Conservation (phyloP, 2,329 filamentous ascomycete genomes). For the Cercospora sp. region DNA sequence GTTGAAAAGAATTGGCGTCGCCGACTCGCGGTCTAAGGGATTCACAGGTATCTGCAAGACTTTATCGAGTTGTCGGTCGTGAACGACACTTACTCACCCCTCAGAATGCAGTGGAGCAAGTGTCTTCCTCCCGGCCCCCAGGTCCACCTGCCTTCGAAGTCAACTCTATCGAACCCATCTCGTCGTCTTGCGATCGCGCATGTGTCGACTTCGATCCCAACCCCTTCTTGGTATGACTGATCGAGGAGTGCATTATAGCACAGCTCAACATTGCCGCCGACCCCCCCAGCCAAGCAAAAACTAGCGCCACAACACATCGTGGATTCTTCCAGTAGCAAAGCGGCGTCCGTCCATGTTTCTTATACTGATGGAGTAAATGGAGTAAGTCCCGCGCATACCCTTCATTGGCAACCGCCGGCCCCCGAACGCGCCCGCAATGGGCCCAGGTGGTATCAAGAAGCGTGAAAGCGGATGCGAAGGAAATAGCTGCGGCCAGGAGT, state of each 20-base stretch:
- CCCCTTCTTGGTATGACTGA: constrained; percentile 41
- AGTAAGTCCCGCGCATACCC: too few relatives aligned
- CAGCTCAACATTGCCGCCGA: constrained; percentile 48
- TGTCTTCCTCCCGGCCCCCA: not conserved
- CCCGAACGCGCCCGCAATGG: too few relatives aligned
- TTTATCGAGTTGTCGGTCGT: not conserved
- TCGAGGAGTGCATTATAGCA: constrained; percentile 42
- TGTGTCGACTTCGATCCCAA: constrained; percentile 44
- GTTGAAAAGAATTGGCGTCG: not conserved
- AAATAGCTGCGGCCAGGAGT: constrained; percentile 50
- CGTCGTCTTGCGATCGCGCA: constrained; percentile 24
- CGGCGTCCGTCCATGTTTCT: constrained; percentile 42
- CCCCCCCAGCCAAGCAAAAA: constrained; percentile 56
- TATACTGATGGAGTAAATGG: too few relatives aligned
- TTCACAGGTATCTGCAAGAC: too few relatives aligned
- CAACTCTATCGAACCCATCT: not conserved
- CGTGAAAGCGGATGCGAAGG: constrained; percentile 50
- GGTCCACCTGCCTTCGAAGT: not conserved
- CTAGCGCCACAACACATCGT: constrained; percentile 52
- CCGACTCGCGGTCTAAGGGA: too few relatives aligned
- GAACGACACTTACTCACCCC: not conserved
- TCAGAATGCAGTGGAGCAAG: not conserved
- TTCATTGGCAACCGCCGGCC: too few relatives aligned
- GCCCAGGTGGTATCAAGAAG: too few relatives aligned
- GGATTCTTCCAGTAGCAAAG: constrained; percentile 52